Evolutionary conservation across 2,329 filamentous ascomycete genomes (phyloP), one percentile per base, ranked within the genome.

Genomic region (Emergomyces africanus): DNA sequence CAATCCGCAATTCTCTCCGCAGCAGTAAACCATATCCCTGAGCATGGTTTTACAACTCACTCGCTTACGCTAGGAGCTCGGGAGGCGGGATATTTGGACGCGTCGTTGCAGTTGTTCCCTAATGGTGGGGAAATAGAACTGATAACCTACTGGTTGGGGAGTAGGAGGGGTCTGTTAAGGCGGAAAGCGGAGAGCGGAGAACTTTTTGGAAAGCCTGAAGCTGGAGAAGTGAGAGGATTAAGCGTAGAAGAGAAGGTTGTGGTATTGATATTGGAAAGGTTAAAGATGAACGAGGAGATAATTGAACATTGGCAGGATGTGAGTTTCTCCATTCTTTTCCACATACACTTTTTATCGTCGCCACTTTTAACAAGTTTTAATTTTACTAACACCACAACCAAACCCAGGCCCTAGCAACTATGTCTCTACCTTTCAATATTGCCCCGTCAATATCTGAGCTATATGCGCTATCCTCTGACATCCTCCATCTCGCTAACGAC

Each of bases 301-400:
- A 82, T 92, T 57, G 80, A 83, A 61, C 82, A 86, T 56, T 96
- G 89, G 90, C 89, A 95, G 75, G 90, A 95, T 81, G 90, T 94
- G 74, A 64, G 80, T 74, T 55, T 55, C 44, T 41, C 42, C 57
- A 33, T 58, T 58, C 35, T 49, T 53, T 49, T 37, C 23, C 50
- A 25, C 35, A 23, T 50, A 35, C 41, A 30, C 23, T 25, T 25
- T 54, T 14, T n/a, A 41, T 25, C 15, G n/a, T 9, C 28, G 9
- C 35, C 28, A n/a, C 35, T 9, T 35, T n/a, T n/a, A 18, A 10
- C 20, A 33, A 6, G 14, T 5, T 54, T 41, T 15, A 25, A n/a
- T 54, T 41, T 15, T 15, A n/a, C 37, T 54, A 54, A 54, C 51
- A 37, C 37, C 18, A n/a, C 51, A 25, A 54, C 33, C 18, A 30